Conservation (phyloP, 2,329 filamentous ascomycete genomes). For the Akanthomyces uredinophilus region DNA sequence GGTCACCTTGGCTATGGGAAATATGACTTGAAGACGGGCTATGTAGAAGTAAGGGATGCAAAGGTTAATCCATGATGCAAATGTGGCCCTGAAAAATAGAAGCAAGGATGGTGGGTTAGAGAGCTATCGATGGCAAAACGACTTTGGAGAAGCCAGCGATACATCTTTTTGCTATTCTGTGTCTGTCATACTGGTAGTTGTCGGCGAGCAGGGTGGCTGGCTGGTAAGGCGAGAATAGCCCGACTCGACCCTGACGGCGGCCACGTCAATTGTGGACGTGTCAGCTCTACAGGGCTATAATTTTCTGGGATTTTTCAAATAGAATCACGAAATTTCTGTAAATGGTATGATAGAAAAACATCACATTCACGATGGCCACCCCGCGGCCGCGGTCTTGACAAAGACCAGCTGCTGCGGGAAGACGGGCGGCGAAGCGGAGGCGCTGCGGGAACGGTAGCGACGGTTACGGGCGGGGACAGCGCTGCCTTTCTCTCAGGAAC, state of each 20-base stretch:
- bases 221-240: neutral
- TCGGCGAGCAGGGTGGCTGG: neutral
- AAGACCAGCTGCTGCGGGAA: too few species aligned
- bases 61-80: neutral
- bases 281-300: neutral
- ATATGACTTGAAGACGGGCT: neutral
- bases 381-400: too few species aligned
- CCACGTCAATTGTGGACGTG: too few species aligned
- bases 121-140: neutral
- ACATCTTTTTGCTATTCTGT: too few species aligned
- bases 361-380: too few species aligned
- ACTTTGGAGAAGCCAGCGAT: neutral
- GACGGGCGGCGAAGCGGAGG: too few species aligned
- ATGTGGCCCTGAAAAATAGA: neutral
- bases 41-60: neutral
- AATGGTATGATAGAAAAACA: too few species aligned
- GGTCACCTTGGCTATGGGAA: neutral
- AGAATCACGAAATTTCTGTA: too few species aligned
- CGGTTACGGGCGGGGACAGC: neutral
- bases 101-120: neutral
- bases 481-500: neutral
- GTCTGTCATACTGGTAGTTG: too few species aligned
- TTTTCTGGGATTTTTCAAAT: neutral
- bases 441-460: neutral
- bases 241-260: neutral